These are phyloP conservation scores for Shiraia bambusicola DNA, from an alignment of 2,329 filamentous ascomycete species.

Conservation along the genomic window DNA sequence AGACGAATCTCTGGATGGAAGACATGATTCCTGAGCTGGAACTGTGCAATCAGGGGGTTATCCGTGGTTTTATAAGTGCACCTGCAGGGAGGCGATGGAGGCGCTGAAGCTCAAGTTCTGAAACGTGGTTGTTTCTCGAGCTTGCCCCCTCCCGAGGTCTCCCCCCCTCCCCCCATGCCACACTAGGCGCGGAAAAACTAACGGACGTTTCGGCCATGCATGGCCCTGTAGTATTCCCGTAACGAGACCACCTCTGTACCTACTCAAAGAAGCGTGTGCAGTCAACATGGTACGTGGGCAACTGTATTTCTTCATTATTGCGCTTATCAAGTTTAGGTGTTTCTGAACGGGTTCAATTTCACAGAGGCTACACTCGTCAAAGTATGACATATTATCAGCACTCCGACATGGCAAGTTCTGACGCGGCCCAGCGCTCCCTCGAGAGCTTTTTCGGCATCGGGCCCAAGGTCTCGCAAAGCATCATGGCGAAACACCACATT, in stretches of 20 bases:
- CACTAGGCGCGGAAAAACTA: conserved; percentile 9
- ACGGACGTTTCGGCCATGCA: conserved; percentile 10
- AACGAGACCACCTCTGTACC: conserved; percentile 18
- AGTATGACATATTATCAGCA: conserved; percentile 53
- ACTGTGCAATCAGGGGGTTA: conserved; percentile 19
- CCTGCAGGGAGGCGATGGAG: conserved; percentile 13
- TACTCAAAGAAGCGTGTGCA: conserved; percentile 13
- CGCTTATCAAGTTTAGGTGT: conserved; percentile 59
- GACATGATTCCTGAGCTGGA: conserved; percentile 62
- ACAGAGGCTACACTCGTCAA: conserved; percentile 78
- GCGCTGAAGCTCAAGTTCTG: conserved; percentile 19
- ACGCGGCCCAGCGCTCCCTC: conserved; percentile 63
- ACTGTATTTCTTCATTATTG: conserved; percentile 1
- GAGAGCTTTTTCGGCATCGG: conserved; percentile 45
- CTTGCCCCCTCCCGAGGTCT: no score
- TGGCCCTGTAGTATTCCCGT: conserved; percentile 14
- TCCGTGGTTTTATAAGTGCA: conserved; percentile 27
- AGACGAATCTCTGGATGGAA: conserved; percentile 68
- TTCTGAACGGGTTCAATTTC: conserved; percentile 87
- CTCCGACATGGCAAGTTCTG: conserved; percentile 31
- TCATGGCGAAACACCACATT: conserved; percentile 88
- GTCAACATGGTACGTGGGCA: conserved; percentile 28
- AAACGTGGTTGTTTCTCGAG: conserved; percentile 38
- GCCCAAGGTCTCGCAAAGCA: conserved; percentile 56
- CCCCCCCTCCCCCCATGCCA: conserved; percentile 19